phyloP scores from a whole-genome alignment of 176 grass and related monocot species.

The Poa annua region DNA sequence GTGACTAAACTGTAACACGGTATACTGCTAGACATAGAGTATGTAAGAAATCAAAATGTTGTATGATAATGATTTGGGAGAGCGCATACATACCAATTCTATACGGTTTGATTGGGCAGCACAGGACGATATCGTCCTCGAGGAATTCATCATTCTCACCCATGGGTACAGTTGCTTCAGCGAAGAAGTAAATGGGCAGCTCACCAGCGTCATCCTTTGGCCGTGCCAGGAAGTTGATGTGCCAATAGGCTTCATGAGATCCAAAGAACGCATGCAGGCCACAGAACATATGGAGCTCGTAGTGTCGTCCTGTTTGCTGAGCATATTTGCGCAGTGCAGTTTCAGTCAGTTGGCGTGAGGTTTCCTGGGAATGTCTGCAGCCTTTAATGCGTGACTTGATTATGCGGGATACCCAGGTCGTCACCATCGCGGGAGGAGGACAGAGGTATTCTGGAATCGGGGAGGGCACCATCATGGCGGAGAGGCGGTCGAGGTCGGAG shows the following conservation, averaged over 20 bases:
- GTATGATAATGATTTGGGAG: background rate
- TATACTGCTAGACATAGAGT: background rate
- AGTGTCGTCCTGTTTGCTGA: background rate
- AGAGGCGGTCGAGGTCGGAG: background rate
- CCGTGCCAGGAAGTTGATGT: constrained; percentile 7
- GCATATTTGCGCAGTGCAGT: background rate
- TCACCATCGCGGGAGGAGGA: background rate
- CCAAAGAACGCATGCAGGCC: background rate
- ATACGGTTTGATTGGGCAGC: constrained; percentile 18
- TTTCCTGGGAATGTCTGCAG: background rate
- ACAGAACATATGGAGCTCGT: background rate
- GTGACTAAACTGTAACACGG: background rate
- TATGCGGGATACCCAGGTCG: background rate
- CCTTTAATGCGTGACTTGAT: background rate
- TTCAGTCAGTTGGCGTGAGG: background rate
- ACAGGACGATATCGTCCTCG: constrained; percentile 1
- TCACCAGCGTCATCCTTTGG: background rate
- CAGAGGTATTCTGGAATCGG: background rate
- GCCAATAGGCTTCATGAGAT: background rate
- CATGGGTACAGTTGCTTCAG: background rate
- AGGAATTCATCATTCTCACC: background rate
- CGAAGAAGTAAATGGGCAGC: constrained; percentile 18
- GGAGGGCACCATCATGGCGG: constrained; percentile 11
- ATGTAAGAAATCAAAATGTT: background rate
- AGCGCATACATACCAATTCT: constrained; percentile 7